These are phyloP conservation scores for Yamadazyma insecticola DNA, from an alignment of 805 yeast species.

Conservation along the genomic window DNA sequence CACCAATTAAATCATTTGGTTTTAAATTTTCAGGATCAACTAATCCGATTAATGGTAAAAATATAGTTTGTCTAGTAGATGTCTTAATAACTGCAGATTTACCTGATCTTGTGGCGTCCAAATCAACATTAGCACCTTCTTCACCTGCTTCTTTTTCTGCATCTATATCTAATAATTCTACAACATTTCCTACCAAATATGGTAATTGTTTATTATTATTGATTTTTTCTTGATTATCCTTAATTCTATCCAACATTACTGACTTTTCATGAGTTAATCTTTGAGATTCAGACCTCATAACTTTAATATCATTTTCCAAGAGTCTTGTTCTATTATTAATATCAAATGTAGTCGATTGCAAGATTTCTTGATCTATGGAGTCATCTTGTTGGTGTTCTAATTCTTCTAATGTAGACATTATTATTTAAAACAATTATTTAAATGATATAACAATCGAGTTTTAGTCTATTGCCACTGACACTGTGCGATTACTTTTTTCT, in stretches of 20 bases:
- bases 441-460: background rate
- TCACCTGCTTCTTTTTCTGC: slow-evolving; percentile 78
- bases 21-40: slow-evolving; percentile 88
- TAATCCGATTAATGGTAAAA: slow-evolving; percentile 90
- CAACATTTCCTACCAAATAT: slow-evolving; percentile 93
- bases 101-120: slow-evolving; percentile 86
- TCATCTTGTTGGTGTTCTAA: slow-evolving; percentile 56
- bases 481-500: no score
- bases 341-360: slow-evolving; percentile 73
- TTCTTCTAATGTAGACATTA: slow-evolving; percentile 84
- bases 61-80: slow-evolving; percentile 95
- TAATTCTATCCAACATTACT: slow-evolving; percentile 88
- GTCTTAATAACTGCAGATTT: slow-evolving; percentile 98
- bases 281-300: slow-evolving; percentile 88
- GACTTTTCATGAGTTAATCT: slow-evolving; percentile 88
- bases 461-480: slow-evolving; percentile 4
- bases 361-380: slow-evolving; percentile 78
- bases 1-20: slow-evolving; percentile 98
- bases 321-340: slow-evolving; percentile 80
- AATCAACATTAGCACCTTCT: slow-evolving; percentile 93
- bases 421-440: no score
- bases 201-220: slow-evolving; percentile 95
- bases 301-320: slow-evolving; percentile 91
- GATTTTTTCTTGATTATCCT: slow-evolving; percentile 94
- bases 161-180: slow-evolving; percentile 84